A percentile compares a stretch with the other conserved stretches of the same genome.
These are phyloP conservation scores for Lithospermum erythrorhizon DNA, from an alignment of 257 asterid species.

Conservation along the genomic window DNA sequence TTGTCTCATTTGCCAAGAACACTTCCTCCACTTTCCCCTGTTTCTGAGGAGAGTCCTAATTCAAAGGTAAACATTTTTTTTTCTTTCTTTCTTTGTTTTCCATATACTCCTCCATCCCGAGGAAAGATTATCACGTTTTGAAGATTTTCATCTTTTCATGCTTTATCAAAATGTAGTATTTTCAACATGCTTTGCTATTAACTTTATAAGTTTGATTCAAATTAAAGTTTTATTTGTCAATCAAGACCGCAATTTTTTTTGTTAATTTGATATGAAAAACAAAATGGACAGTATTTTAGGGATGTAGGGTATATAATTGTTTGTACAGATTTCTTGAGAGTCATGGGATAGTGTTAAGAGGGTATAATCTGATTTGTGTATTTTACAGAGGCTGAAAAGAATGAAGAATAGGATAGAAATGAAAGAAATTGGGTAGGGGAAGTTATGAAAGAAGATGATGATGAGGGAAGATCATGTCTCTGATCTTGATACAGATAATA, in stretches of 20 bases:
- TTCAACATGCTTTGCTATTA: too few relatives aligned
- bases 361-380: not conserved
- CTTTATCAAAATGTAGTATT: too few relatives aligned
- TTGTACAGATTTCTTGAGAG: not conserved
- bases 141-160: too few relatives aligned
- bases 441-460: conserved; percentile 21
- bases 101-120: too few relatives aligned
- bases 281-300: too few relatives aligned
- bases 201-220: too few relatives aligned
- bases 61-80: conserved; percentile 15
- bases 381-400: conserved; percentile 32
- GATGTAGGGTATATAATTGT: too few relatives aligned
- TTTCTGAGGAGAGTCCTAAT: conserved; percentile 22
- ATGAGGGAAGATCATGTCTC: conserved; percentile 7
- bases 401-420: conserved; percentile 29
- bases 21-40: conserved; percentile 12
- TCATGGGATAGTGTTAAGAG: not conserved
- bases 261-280: too few relatives aligned
- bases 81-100: too few relatives aligned
- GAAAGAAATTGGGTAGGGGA: conserved; percentile 32
- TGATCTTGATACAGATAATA: conserved; percentile 3
- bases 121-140: too few relatives aligned
- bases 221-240: too few relatives aligned
- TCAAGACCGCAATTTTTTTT: too few relatives aligned
- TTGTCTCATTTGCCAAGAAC: conserved; percentile 15